phyloP scores from a whole-genome alignment of 306 rosid genomes.

The Delonix regia region DNA sequence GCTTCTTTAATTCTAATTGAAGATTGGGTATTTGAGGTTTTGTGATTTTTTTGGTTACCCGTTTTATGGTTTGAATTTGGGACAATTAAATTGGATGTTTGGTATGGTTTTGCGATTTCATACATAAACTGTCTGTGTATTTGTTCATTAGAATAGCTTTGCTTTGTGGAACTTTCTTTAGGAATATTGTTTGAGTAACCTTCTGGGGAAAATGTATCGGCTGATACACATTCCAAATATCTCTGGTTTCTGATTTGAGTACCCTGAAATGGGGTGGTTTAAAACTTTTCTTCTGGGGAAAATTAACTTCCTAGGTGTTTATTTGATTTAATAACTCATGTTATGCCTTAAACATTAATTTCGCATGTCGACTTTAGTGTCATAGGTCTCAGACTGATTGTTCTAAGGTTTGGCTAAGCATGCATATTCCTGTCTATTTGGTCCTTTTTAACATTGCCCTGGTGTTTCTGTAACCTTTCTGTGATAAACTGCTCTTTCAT shows the following conservation, averaged over 20 bases:
- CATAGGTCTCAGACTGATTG: not conserved
- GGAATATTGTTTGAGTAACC: not conserved
- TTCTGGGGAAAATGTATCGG: not conserved
- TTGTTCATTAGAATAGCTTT: not conserved
- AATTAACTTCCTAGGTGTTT: too few species aligned
- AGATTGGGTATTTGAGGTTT: not conserved
- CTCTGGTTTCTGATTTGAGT: not conserved
- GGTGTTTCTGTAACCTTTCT: not conserved
- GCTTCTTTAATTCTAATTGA: not conserved
- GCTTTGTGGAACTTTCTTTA: not conserved
- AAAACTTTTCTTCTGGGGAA: not conserved
- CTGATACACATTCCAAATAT: not conserved
- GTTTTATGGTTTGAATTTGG: not conserved
- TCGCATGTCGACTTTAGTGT: not conserved
- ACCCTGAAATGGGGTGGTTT: not conserved
- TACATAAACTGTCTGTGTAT: not conserved
- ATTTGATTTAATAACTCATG: not conserved
- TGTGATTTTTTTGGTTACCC: not conserved
- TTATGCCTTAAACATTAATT: not conserved
- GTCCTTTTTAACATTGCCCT: not conserved
- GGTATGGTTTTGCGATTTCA: not conserved
- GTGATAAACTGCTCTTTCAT: not conserved
- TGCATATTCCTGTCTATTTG: not conserved
- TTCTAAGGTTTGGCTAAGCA: not conserved
- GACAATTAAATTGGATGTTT: not conserved